These are phyloP conservation scores for Aspergillus mulundensis DNA, from an alignment of 495 filamentous ascomycete species.

Conservation along the genomic window DNA sequence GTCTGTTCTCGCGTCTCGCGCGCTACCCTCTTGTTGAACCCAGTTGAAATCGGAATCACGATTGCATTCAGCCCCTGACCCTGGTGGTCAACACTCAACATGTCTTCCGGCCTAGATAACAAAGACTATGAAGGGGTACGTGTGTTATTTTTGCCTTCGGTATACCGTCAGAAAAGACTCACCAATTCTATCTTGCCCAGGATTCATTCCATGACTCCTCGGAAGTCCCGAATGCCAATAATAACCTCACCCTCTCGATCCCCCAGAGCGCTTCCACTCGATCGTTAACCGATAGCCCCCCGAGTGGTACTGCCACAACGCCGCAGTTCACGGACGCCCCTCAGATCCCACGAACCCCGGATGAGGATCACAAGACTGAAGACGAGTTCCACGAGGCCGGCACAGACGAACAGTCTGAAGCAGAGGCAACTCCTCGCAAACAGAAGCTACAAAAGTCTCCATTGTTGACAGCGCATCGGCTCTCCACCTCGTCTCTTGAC, in stretches of 20 bases:
- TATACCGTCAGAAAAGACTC: neutral
- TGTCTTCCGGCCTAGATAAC: conserved; percentile 42
- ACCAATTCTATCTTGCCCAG: conserved; percentile 34
- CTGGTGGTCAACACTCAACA: conserved; percentile 25
- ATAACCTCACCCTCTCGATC: conserved; percentile 31
- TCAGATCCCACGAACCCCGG: conserved; percentile 28
- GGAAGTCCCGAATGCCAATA: conserved; percentile 43
- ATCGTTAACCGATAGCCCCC: conserved; percentile 48
- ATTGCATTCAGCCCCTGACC: conserved; percentile 8
- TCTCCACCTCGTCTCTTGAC: conserved; percentile 63
- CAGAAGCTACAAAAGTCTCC: conserved; percentile 47
- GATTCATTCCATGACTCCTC: conserved; percentile 76
- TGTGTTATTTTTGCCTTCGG: conserved; percentile 17
- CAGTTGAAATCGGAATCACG: conserved; percentile 4
- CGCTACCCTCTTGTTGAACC: neutral
- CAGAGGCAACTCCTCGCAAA: conserved; percentile 32
- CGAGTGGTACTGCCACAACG: conserved; percentile 33
- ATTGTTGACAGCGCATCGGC: conserved; percentile 55
- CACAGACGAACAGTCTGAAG: conserved; percentile 24
- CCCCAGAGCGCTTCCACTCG: conserved; percentile 38
- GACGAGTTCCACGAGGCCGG: conserved; percentile 24
- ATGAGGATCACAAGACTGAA: conserved; percentile 31
- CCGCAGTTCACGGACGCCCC: conserved; percentile 37
- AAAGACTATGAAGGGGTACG: conserved; percentile 51
- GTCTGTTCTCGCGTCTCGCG: conserved; percentile 7